Percentiles rank a stretch among this genome's conserved stretches.
Evolutionary conservation across 495 filamentous ascomycete genomes (phyloP).

Genomic region (Rhypophila decipiens): DNA sequence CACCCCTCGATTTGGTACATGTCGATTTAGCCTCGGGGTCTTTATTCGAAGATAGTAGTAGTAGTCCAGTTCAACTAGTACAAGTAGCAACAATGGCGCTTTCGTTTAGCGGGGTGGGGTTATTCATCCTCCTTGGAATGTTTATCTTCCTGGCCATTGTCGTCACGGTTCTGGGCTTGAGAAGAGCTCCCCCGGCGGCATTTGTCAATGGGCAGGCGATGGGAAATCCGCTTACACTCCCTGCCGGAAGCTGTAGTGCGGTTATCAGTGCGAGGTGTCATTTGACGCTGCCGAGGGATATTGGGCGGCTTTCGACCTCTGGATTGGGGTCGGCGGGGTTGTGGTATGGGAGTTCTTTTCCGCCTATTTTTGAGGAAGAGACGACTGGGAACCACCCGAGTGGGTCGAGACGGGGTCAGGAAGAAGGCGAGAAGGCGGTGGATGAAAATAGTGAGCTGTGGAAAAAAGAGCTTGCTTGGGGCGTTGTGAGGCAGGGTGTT

Average conservation of each 20-base stretch:
- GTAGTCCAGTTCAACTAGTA: neutral
- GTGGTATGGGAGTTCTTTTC: no score
- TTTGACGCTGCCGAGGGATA: neutral
- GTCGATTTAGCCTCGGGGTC: neutral
- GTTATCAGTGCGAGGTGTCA: constrained; percentile 39
- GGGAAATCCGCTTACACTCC: constrained; percentile 37
- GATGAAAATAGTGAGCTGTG: constrained; percentile 12
- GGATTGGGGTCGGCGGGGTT: neutral
- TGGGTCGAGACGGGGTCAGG: constrained; percentile 8
- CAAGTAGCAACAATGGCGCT: constrained; percentile 13
- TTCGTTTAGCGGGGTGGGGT: constrained; percentile 27
- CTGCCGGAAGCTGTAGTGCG: constrained; percentile 33
- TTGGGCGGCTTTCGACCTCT: neutral
- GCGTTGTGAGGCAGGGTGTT: constrained; percentile 30
- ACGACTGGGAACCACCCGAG: no score
- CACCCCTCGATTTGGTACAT: constrained; percentile 9
- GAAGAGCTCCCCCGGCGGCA: constrained; percentile 22
- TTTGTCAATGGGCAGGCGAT: constrained; percentile 21
- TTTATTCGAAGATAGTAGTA: neutral
- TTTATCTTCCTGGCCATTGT: constrained; percentile 23
- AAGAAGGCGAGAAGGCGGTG: constrained; percentile 3
- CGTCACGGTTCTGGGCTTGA: constrained; percentile 24
- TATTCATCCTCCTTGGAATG: constrained; percentile 27
- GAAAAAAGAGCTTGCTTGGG: constrained; percentile 30
- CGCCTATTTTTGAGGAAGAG: no score